Evolutionary conservation across 495 filamentous ascomycete species (phyloP).

Genomic region (Tuber calosporum): DNA sequence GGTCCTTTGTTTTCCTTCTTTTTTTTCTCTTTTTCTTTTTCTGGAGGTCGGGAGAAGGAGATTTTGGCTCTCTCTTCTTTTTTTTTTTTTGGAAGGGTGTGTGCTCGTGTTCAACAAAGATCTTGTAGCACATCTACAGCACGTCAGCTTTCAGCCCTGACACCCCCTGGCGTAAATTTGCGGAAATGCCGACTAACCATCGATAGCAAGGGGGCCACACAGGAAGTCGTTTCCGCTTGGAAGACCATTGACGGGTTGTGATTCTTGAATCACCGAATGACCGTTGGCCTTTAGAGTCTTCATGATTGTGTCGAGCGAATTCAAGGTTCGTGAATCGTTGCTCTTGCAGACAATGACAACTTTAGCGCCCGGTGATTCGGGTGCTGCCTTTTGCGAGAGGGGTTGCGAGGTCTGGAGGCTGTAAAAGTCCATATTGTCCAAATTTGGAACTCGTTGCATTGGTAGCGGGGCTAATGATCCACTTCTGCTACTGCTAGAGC

Average conservation of each 20-base stretch:
- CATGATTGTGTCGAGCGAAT: constrained; percentile 32
- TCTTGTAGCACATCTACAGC: constrained; percentile 30
- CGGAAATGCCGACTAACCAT: constrained; percentile 21
- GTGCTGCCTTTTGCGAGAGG: constrained; percentile 6
- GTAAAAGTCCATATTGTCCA: constrained; percentile 27
- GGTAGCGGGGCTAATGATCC: constrained; percentile 18
- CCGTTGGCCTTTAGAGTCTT: constrained; percentile 30
- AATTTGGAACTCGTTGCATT: constrained; percentile 10
- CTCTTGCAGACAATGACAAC: constrained; percentile 37
- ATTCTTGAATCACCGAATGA: constrained; percentile 30
- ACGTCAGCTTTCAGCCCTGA: constrained; percentile 15
- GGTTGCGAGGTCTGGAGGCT: constrained; percentile 16
- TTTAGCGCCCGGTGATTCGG: constrained; percentile 16
- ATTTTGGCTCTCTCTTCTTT: no score
- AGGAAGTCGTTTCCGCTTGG: constrained; percentile 21
- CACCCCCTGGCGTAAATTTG: not conserved
- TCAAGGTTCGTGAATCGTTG: constrained; percentile 30
- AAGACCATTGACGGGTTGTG: constrained; percentile 19
- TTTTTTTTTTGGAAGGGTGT: not conserved
- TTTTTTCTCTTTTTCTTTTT: constrained; percentile 6
- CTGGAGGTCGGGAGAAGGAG: not conserved
- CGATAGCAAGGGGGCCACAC: constrained; percentile 26
- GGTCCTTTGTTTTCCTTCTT: constrained; percentile 2
- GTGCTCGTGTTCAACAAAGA: constrained; percentile 14
- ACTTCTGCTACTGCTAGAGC: constrained; percentile 21